Conservation (phyloP, 139 green algal genomes). For the Pycnococcus provasolii region DNA sequence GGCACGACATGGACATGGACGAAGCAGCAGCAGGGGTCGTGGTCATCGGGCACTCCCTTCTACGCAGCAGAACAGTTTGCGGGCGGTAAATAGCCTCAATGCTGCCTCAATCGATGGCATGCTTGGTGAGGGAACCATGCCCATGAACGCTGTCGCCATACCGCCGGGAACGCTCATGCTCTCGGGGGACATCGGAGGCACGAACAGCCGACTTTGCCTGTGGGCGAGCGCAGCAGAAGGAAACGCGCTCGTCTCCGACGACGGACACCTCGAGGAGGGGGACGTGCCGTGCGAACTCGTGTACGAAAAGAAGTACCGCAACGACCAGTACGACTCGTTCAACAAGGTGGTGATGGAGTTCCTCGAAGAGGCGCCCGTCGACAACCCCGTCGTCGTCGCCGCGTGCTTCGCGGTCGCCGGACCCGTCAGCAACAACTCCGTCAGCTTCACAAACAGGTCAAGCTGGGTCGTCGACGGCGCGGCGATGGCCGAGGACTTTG, state of each 20-base stretch:
- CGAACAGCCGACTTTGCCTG: slow-evolving; percentile 2
- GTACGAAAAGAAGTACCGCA: background rate
- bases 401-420: slow-evolving; percentile 10
- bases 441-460: slow-evolving; percentile 10
- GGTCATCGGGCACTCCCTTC: no score
- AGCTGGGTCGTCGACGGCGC: slow-evolving; percentile 8
- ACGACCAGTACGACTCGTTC: slow-evolving; percentile 1
- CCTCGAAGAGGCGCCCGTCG: background rate
- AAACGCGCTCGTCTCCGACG: background rate
- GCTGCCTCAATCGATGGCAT: no score
- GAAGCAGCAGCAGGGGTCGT: no score
- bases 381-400: background rate
- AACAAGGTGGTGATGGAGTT: background rate
- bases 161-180: background rate
- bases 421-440: slow-evolving; percentile 1
- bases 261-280: background rate
- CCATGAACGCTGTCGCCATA: no score
- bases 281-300: background rate
- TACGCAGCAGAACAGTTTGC: no score
- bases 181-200: slow-evolving; percentile 8
- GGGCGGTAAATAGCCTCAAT: no score
- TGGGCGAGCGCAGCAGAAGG: background rate
- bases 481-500: background rate
- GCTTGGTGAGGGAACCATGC: no score
- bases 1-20: no score